These are phyloP conservation scores for Gamsiella multidivaricata DNA, from an alignment of 192 early-diverging fungal genomes.

Conservation along the genomic window DNA sequence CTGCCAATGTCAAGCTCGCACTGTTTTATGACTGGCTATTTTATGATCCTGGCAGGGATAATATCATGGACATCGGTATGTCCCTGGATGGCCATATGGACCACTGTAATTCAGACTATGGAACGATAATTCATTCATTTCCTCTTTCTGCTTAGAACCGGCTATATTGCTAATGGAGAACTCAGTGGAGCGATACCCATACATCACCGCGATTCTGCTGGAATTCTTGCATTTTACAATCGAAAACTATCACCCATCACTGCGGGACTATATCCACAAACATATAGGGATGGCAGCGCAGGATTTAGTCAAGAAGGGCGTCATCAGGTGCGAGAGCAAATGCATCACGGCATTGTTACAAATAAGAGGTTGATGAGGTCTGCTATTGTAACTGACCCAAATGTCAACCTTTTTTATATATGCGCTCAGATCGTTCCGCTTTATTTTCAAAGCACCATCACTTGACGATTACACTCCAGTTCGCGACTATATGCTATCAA, in stretches of 20 bases:
- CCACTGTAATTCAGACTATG: background rate
- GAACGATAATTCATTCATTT: background rate
- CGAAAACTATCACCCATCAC: constrained; percentile 69
- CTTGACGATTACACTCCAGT: constrained; percentile 46
- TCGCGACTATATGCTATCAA: constrained; percentile 14
- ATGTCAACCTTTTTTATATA: too few relatives aligned
- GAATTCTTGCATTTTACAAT: constrained; percentile 72
- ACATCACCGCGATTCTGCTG: constrained; percentile 72
- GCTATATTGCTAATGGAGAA: constrained; percentile 79
- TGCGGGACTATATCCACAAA: constrained; percentile 59
- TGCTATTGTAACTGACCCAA: background rate
- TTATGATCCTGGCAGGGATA: constrained; percentile 71
- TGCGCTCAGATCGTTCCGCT: constrained; percentile 19
- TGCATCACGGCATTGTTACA: background rate
- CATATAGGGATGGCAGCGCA: constrained; percentile 68
- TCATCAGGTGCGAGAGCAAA: constrained; percentile 63
- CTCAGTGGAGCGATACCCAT: constrained; percentile 71
- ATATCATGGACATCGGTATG: constrained; percentile 76
- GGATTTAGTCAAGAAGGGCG: constrained; percentile 68
- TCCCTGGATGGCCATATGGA: background rate
- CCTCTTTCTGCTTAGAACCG: constrained; percentile 64
- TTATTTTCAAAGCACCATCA: constrained; percentile 52
- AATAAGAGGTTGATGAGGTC: background rate
- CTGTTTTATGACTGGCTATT: constrained; percentile 86
- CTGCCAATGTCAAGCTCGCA: constrained; percentile 77